Conservation (phyloP, 176 grass and related monocot genomes). For the Bonia amplexicaulis region DNA sequence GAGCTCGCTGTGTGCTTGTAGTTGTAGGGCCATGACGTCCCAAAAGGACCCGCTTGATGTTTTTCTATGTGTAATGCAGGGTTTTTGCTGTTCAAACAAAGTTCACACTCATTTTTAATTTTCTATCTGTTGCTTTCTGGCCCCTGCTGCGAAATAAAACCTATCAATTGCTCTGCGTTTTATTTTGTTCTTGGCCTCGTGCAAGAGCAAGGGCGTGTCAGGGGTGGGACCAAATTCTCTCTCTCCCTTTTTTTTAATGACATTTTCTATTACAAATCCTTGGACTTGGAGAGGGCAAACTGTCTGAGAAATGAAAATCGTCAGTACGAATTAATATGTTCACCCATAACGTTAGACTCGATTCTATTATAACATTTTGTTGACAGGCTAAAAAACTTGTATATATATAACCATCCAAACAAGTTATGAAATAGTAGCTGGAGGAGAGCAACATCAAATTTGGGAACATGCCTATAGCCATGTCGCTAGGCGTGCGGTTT, state of each 20-base stretch:
- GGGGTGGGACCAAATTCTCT: not conserved
- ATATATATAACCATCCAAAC: not conserved
- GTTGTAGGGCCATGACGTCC: not conserved
- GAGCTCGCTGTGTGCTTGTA: not conserved
- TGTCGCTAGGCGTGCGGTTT: too few relatives aligned
- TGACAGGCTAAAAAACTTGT: not conserved
- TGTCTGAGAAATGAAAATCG: constrained; percentile 15
- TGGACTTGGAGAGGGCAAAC: not conserved
- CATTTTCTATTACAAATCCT: not conserved
- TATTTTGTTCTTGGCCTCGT: constrained; percentile 13
- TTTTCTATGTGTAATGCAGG: constrained; percentile 27
- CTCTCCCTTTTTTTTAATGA: too few relatives aligned
- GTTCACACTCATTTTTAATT: not conserved
- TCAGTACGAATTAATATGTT: not conserved
- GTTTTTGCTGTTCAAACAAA: constrained; percentile 37
- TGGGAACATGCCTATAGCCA: too few relatives aligned
- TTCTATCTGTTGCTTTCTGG: not conserved
- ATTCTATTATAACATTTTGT: not conserved
- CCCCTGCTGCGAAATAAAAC: constrained; percentile 3
- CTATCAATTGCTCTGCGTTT: not conserved
- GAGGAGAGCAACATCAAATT: not conserved
- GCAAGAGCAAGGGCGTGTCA: not conserved
- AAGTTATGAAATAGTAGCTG: not conserved
- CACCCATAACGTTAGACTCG: not conserved
- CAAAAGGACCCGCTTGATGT: constrained; percentile 21